Evolutionary conservation across 331 rosid species (phyloP).

Genomic region (Quercus phellos): DNA sequence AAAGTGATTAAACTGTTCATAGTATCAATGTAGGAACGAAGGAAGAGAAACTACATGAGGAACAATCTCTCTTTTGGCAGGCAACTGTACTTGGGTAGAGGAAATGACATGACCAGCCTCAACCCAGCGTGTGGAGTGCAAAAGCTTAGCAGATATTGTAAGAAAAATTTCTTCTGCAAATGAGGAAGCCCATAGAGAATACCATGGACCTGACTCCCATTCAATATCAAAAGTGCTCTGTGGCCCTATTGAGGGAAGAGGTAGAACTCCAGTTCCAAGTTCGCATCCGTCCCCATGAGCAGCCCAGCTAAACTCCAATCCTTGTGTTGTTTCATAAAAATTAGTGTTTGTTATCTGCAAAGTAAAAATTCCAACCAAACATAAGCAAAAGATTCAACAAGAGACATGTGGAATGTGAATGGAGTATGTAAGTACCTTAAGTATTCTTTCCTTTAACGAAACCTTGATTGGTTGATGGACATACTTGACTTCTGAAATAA

Average conservation of each 20-base stretch:
- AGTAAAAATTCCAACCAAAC: slow-evolving; percentile 13
- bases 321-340: slow-evolving; percentile 72
- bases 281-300: slow-evolving; percentile 66
- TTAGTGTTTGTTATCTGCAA: slow-evolving; percentile 64
- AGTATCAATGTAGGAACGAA: background rate
- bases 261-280: slow-evolving; percentile 64
- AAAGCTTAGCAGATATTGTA: slow-evolving; percentile 56
- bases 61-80: slow-evolving; percentile 42
- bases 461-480: slow-evolving; percentile 86
- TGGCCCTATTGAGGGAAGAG: slow-evolving; percentile 61
- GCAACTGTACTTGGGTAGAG: slow-evolving; percentile 81
- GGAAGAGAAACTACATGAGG: slow-evolving; percentile 50
- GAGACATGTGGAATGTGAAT: slow-evolving; percentile 2
- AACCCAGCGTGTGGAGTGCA: slow-evolving; percentile 69
- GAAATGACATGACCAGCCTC: slow-evolving; percentile 78
- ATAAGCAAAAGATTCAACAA: background rate
- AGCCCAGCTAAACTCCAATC: slow-evolving; percentile 74
- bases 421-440: slow-evolving; percentile 48
- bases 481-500: slow-evolving; percentile 75
- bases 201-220: slow-evolving; percentile 74
- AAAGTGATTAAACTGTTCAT: slow-evolving; percentile 10
- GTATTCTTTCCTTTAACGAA: slow-evolving; percentile 39
- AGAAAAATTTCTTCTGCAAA: slow-evolving; percentile 55
- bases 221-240: slow-evolving; percentile 50
- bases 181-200: slow-evolving; percentile 59